Conservation (phyloP, 2,329 filamentous ascomycete genomes). For the Fusarium aywerte region DNA sequence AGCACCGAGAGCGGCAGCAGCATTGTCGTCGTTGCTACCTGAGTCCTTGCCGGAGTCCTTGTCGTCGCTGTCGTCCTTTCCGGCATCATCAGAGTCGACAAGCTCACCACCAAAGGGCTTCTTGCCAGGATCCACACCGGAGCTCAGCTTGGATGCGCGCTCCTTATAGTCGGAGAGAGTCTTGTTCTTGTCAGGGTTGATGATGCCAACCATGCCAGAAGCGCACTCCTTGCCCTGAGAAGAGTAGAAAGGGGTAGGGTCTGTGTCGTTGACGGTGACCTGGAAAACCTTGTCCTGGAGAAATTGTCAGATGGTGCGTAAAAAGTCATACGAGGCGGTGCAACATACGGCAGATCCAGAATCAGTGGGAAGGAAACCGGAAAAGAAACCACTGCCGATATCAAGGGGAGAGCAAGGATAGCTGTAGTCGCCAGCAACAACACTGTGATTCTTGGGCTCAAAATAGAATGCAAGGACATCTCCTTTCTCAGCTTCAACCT, state of each 20-base stretch:
- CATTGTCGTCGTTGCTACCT: constrained; percentile 24
- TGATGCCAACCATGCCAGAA: constrained; percentile 54
- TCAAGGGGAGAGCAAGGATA: constrained; percentile 51
- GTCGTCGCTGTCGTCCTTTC: constrained; percentile 2
- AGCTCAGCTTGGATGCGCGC: constrained; percentile 44
- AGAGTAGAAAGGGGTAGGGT: constrained; percentile 54
- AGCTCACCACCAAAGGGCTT: constrained; percentile 48
- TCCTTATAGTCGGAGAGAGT: constrained; percentile 50
- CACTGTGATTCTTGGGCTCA: constrained; percentile 52
- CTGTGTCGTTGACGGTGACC: constrained; percentile 49
- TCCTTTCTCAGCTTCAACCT: constrained; percentile 47
- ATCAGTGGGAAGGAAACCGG: constrained; percentile 49
- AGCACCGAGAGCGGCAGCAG: constrained; percentile 26
- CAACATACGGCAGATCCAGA: constrained; percentile 46
- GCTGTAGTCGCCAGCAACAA: constrained; percentile 51
- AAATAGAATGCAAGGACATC: constrained; percentile 55
- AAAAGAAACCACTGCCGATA: constrained; percentile 53
- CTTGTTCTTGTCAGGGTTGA: constrained; percentile 49
- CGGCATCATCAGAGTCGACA: constrained; percentile 38
- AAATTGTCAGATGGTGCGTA: constrained; percentile 6
- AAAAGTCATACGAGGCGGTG: background rate
- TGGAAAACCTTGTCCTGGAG: constrained; percentile 51
- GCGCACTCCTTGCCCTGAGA: constrained; percentile 53
- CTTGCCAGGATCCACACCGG: constrained; percentile 44
- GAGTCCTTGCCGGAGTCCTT: constrained; percentile 23